Base-by-base conservation (phyloP, 1,284 basidiomycete genomes). In the Chalciporus sp. region DNA sequence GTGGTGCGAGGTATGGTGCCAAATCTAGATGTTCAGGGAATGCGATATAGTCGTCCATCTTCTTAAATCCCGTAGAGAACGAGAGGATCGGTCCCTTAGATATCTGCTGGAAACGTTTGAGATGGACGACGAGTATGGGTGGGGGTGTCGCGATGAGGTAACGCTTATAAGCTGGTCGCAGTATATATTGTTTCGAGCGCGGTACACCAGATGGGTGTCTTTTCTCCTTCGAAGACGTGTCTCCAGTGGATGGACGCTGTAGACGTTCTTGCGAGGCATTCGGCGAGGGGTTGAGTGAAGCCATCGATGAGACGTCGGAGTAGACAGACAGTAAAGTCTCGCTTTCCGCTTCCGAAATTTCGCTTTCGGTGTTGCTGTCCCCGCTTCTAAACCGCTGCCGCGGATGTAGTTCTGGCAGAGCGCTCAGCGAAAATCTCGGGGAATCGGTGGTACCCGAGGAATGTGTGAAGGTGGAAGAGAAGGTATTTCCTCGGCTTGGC, bases 31-130 rank as follows among this genome's bases (percentile, higher is more conserved):
- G 79, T 67, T 94, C 90, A 0, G 94, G 94, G 72, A 96, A 97
- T 40, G 90, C 83, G 23, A 97, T 85, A 58, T 84, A 90, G 65
- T 94, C 90, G 58, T 97, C 95, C 54, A 94, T 68, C 72, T 94
- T 95, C 74, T 90, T 94, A 73, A 92, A 88, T 49, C 82, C 80
- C 47, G 78, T 77, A 49, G 80, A 82, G 65, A 85, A 84, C 27
- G 81, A 79, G 58, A 80, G 71, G 65, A 84, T 66, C 35, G 79
- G 73, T 42, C 70, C 66, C 72, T 78, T 77, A 53, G 76, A 69
- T 46, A 81, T 71, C 70, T 94, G 92, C 71, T 95, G 92, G 76
- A 98, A 98, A 31, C 95, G 83, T 75, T 97, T 98, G 48, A 97
- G 80, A 63, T 98, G 95, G 57, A 98, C 84, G 50, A 96, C 91